These are phyloP conservation scores for Termitomyces sp. DNA, from an alignment of 768 basidiomycete genomes.

Conservation along the genomic window DNA sequence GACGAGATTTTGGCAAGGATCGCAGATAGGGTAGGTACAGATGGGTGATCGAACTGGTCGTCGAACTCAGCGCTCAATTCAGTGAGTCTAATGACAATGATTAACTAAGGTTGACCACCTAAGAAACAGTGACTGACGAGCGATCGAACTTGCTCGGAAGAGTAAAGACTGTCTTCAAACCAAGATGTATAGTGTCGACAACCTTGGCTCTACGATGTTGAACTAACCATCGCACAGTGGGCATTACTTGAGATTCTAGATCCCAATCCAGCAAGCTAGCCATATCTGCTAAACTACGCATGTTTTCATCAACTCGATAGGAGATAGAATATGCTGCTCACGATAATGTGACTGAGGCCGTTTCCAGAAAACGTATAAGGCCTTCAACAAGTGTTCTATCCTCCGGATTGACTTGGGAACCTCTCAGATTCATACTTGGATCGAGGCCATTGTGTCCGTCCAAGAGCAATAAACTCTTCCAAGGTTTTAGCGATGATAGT, in stretches of 20 bases:
- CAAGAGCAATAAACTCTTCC: constrained; percentile 86
- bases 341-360: constrained; percentile 73
- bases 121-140: constrained; percentile 43
- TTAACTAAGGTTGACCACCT: constrained; percentile 6
- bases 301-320: constrained; percentile 3
- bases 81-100: constrained; percentile 38
- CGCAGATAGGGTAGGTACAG: constrained; percentile 66
- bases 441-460: constrained; percentile 57
- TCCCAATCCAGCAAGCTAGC: constrained; percentile 82
- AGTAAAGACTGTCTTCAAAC: constrained; percentile 79
- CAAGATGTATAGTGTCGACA: constrained; percentile 78
- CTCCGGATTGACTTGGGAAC: constrained; percentile 57
- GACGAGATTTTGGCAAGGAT: constrained; percentile 77
- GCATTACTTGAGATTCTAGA: constrained; percentile 77
- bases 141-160: constrained; percentile 62
- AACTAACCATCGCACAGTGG: constrained; percentile 90
- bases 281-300: constrained; percentile 68
- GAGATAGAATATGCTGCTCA: constrained; percentile 33
- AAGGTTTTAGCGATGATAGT: constrained; percentile 74
- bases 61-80: constrained; percentile 60
- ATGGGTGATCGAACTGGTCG: constrained; percentile 51
- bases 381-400: constrained; percentile 69
- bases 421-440: constrained; percentile 56
- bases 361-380: constrained; percentile 72
- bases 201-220: constrained; percentile 88